These are phyloP conservation scores for Trypanosoma scelopori DNA, from an alignment of 208 protist species.

Conservation along the genomic window DNA sequence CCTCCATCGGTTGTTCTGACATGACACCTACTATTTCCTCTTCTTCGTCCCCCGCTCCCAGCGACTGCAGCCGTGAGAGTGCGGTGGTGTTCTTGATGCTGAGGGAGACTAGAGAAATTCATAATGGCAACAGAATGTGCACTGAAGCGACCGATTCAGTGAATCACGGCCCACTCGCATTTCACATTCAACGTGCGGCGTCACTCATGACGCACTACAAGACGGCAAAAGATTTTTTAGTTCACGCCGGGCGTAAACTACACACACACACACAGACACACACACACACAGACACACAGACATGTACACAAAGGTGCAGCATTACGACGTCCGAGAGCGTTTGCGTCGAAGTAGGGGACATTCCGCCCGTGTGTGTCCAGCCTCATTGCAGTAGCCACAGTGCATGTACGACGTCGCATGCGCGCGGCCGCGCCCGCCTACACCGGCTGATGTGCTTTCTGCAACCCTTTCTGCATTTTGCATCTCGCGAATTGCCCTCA, in stretches of 20 bases:
- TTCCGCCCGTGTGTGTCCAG: constrained; percentile 64
- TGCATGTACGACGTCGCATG: constrained; percentile 65
- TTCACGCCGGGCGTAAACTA: no score
- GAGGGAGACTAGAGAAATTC: not conserved
- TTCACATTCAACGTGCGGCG: no score
- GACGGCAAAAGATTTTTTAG: no score
- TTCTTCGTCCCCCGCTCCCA: not conserved
- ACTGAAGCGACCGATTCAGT: no score
- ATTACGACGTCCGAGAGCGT: constrained; percentile 34
- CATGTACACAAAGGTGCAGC: not conserved
- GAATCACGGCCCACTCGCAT: no score
- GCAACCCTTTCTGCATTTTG: constrained; percentile 36
- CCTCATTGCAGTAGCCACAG: constrained; percentile 85
- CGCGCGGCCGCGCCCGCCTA: constrained; percentile 30
- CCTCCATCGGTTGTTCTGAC: not conserved
- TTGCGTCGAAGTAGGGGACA: constrained; percentile 75
- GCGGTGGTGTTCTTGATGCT: not conserved
- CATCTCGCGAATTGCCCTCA: constrained; percentile 41
- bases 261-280: not conserved
- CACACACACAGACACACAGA: not conserved
- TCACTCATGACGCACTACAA: no score
- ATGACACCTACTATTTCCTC: not conserved
- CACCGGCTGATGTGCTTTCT: constrained; percentile 5
- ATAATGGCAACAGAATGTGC: not conserved
- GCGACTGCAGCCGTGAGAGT: no score